Evolutionary conservation across 495 filamentous ascomycete genomes (phyloP).

Genomic region (Hypoxylon fragiforme): DNA sequence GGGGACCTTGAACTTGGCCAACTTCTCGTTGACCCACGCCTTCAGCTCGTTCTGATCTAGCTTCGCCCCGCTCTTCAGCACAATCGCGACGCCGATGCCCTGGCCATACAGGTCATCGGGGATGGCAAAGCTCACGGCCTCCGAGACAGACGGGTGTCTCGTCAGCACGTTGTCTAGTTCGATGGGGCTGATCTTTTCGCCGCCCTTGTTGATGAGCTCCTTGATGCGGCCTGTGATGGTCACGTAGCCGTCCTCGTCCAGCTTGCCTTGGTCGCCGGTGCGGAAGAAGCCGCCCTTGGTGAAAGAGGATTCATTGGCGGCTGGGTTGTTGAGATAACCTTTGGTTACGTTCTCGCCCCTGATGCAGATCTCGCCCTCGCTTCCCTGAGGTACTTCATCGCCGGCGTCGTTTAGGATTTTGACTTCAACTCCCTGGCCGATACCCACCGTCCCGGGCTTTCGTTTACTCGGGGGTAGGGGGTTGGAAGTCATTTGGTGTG

Average conservation of each 20-base stretch:
- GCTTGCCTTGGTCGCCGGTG: constrained; percentile 80
- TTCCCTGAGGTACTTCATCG: constrained; percentile 62
- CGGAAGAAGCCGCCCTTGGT: constrained; percentile 73
- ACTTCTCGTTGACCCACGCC: constrained; percentile 63
- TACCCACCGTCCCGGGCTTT: constrained; percentile 75
- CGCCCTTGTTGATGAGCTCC: constrained; percentile 82
- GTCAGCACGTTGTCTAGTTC: constrained; percentile 80
- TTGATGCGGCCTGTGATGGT: constrained; percentile 81
- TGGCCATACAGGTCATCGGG: constrained; percentile 78
- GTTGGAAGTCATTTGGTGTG: constrained; percentile 89
- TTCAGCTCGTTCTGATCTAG: constrained; percentile 62
- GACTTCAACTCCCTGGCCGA: constrained; percentile 81
- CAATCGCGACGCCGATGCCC: constrained; percentile 76
- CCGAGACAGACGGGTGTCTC: constrained; percentile 66
- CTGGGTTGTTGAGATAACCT: constrained; percentile 80
- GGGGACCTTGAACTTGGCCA: constrained; percentile 84
- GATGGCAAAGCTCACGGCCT: constrained; percentile 82
- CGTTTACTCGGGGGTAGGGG: constrained; percentile 73
- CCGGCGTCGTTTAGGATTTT: constrained; percentile 70
- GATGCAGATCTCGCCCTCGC: constrained; percentile 79
- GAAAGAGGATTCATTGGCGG: constrained; percentile 72
- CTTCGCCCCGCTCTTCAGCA: constrained; percentile 63
- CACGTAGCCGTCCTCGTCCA: constrained; percentile 73
- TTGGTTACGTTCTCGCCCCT: constrained; percentile 76
- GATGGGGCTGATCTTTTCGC: constrained; percentile 82